Conservation (phyloP, 164 flowering plant species). For the Houttuynia cordata region DNA sequence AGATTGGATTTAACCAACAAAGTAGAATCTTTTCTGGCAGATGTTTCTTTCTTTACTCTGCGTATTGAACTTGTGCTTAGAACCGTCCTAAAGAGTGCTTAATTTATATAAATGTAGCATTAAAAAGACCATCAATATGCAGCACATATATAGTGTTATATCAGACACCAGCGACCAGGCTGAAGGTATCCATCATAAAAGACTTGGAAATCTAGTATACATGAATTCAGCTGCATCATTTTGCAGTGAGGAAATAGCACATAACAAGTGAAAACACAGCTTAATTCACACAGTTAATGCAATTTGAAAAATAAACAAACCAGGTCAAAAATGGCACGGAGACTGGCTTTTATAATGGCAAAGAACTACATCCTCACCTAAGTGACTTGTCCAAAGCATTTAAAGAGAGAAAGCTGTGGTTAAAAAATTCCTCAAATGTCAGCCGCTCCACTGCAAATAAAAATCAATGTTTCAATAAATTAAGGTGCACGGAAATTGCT, state of each 20-base stretch:
- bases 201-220: background rate
- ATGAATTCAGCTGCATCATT: background rate
- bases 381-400: constrained; percentile 23
- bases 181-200: background rate
- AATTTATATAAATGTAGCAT: background rate
- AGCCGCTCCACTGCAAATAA: constrained; percentile 64
- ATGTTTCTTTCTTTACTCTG: constrained; percentile 27
- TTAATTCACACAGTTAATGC: background rate
- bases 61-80: constrained; percentile 5
- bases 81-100: background rate
- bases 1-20: constrained; percentile 27
- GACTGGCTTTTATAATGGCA: background rate
- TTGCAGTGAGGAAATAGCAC: background rate
- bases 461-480: background rate
- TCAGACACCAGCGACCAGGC: background rate
- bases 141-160: background rate
- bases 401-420: constrained; percentile 61
- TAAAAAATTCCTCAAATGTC: constrained; percentile 95
- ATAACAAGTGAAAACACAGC: background rate
- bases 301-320: too few relatives aligned
- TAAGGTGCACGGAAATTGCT: background rate
- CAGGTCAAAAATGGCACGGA: background rate
- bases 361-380: constrained; percentile 26
- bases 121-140: background rate
- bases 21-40: constrained; percentile 25